Evolutionary conservation across 108 stramenopile genomes (phyloP), one percentile per base, ranked within the genome.

Genomic region (Cylindrotheca closterium): DNA sequence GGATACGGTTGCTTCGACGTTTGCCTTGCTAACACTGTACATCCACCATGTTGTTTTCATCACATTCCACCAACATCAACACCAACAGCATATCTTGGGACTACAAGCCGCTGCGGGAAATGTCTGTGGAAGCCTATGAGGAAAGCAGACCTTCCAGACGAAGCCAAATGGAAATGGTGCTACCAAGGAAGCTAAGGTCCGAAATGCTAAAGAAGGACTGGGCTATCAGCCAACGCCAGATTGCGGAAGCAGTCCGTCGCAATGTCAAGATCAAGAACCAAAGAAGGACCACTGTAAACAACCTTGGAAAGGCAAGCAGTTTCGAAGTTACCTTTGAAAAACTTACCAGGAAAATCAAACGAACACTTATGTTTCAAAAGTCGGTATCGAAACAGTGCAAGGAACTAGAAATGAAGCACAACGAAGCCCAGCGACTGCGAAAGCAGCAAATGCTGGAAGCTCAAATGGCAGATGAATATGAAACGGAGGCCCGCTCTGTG

Each of bases 241-340:
- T 91, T 29, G 86, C 80, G 18, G 63, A 53, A 12, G 60, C 82
- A 1, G 86, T 91, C 0, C 80, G 89, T 19, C 51, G 26, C n/a
- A 78, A 79, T 55, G 80, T 85, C 18, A 72, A 69, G 30, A 55
- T 65, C 19, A 91, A 87, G 59, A 79, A 80, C 21, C 80, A 86
- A 50, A 63, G 89, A 8, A 57, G 78, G 22, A 71, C 78, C 3
- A 91, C 89, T 1, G 80, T 87, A 12, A 81, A 70, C 49, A 91
- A 91, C 52, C 58, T 91, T 8, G 70, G 60, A 32, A 84, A 82
- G 70, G 63, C 78, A 12, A 34, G 50, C 0, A 76, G 67, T 51
- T 34, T 81, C 3, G 82, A 83, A 64, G 75, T 79, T 54, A 25
- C 73, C 5, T 23, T 77, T 47, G 75, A 79, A 64, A 77, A 55